Conservation (phyloP, 805 yeast species). For the Myxozyma neotropica region DNA sequence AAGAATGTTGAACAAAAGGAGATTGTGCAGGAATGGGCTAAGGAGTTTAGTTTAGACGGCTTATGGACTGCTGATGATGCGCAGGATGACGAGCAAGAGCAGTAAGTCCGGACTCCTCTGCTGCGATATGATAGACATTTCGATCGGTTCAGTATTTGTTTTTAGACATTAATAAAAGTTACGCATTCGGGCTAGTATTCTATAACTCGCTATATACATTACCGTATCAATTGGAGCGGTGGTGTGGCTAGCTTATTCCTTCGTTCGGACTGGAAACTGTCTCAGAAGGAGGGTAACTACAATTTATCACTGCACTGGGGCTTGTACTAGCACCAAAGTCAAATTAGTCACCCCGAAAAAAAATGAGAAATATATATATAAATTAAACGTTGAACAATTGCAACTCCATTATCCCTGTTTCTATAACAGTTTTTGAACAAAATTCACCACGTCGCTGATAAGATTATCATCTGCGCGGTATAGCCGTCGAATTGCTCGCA, state of each 20-base stretch:
- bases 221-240: too few species aligned
- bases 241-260: too few species aligned
- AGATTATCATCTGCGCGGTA: slow-evolving; percentile 6
- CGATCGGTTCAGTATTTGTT: too few species aligned
- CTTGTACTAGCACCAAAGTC: not conserved
- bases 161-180: not conserved
- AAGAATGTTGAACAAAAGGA: slow-evolving; percentile 63
- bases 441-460: slow-evolving; percentile 17
- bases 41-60: slow-evolving; percentile 88
- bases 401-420: not conserved
- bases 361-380: not conserved
- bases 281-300: too few species aligned
- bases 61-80: slow-evolving; percentile 24
- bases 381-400: not conserved
- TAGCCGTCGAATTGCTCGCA: slow-evolving; percentile 9
- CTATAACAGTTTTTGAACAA: not conserved
- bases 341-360: not conserved
- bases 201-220: too few species aligned
- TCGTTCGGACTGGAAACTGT: not conserved
- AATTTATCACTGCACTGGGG: not conserved
- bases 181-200: too few species aligned
- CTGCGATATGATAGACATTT: not conserved
- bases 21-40: slow-evolving; percentile 86
- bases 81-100: slow-evolving; percentile 10
- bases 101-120: not conserved